These are phyloP conservation scores for Cutaneotrichosporon daszewskae DNA, from an alignment of 1,284 basidiomycete species.

Conservation along the genomic window DNA sequence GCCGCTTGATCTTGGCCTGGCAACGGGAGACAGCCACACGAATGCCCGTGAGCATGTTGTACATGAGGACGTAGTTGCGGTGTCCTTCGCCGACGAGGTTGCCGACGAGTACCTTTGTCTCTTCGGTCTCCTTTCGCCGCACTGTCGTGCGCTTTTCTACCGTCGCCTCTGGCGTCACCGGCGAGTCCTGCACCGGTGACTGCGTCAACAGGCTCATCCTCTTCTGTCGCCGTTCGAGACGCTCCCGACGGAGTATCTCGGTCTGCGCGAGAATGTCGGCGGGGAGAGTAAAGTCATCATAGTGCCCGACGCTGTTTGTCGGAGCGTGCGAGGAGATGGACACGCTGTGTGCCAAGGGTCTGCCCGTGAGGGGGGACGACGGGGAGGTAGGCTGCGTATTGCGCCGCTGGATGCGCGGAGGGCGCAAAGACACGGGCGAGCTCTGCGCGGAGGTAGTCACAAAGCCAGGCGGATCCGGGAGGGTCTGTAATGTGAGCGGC, in stretches of 20 bases:
- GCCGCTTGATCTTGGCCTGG: constrained; percentile 86
- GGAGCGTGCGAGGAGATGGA: constrained; percentile 7
- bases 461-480: no score
- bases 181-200: background rate
- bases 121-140: constrained; percentile 20
- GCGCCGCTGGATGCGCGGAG: constrained; percentile 25
- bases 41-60: constrained; percentile 99
- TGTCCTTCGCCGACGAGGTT: constrained; percentile 96
- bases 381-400: constrained; percentile 32
- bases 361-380: constrained; percentile 3
- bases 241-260: constrained; percentile 71
- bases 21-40: constrained; percentile 91
- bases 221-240: constrained; percentile 55
- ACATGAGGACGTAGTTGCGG: constrained; percentile 98
- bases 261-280: constrained; percentile 72
- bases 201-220: constrained; percentile 44
- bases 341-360: constrained; percentile 6
- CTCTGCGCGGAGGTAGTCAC: background rate
- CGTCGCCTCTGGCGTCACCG: constrained; percentile 20
- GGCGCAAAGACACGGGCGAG: background rate
- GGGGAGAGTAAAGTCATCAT: constrained; percentile 11
- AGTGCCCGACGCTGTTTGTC: background rate
- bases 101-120: constrained; percentile 68
- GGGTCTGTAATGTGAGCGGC: no score
- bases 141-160: constrained; percentile 33